Evolutionary conservation across 495 filamentous ascomycete genomes (phyloP).

Genomic region (Schizothecium vesticola): DNA sequence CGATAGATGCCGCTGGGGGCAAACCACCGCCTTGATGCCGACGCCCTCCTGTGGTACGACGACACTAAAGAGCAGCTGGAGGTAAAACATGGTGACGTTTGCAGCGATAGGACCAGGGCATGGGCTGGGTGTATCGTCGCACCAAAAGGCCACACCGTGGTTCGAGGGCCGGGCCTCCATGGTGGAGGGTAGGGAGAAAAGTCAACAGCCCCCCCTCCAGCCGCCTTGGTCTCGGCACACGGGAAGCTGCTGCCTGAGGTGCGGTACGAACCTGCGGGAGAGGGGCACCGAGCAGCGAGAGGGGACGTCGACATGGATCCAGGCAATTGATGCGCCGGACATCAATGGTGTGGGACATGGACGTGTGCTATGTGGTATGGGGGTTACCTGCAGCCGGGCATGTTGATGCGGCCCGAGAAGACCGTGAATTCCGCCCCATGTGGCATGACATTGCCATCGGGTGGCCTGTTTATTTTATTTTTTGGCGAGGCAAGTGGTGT

Average conservation of each 20-base stretch:
- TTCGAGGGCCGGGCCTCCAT: not conserved
- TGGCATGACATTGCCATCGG: not conserved
- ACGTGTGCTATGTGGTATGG: not conserved
- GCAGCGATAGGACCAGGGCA: slow-evolving; percentile 3
- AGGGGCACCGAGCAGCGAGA: not conserved
- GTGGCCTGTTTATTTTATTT: not conserved
- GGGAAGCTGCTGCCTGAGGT: not conserved
- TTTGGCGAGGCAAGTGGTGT: not conserved
- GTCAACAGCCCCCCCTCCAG: not conserved
- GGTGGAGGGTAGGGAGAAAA: not conserved
- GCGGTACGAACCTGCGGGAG: slow-evolving; percentile 1
- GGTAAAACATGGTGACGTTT: not conserved
- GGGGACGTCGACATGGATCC: not conserved
- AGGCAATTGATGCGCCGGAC: not conserved
- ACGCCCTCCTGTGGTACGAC: slow-evolving; percentile 5
- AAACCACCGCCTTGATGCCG: not conserved
- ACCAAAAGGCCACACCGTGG: not conserved
- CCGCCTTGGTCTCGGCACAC: slow-evolving; percentile 9
- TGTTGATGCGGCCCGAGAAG: not conserved
- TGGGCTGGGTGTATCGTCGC: not conserved
- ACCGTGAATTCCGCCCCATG: not conserved
- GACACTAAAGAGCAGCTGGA: not conserved
- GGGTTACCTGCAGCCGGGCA: not conserved
- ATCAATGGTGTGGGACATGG: not conserved
- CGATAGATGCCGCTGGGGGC: not conserved